These are phyloP conservation scores for Aeminium ludgeri DNA, from an alignment of 495 filamentous ascomycete species.

Conservation along the genomic window DNA sequence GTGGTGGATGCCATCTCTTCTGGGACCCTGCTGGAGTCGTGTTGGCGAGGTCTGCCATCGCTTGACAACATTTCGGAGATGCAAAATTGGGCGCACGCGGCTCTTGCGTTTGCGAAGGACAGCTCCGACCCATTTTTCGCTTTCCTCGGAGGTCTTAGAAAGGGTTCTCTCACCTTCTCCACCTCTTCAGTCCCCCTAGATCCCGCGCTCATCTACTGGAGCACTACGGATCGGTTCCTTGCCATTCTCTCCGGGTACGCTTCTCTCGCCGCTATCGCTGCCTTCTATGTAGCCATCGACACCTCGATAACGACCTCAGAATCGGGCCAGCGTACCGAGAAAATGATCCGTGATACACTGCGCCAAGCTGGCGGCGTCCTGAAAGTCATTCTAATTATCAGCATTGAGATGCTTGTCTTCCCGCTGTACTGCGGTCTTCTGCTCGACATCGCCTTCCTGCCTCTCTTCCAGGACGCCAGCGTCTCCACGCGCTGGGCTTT, in stretches of 20 bases:
- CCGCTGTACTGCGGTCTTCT: conserved; percentile 88
- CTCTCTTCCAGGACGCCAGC: conserved; percentile 67
- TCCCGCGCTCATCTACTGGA: conserved; percentile 57
- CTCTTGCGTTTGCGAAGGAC: background rate
- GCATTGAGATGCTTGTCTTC: conserved; percentile 97
- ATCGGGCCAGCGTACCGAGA: conserved; percentile 56
- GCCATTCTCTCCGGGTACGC: conserved; percentile 70
- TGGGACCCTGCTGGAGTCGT: background rate
- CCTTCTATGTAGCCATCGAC: conserved; percentile 58
- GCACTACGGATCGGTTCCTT: conserved; percentile 54
- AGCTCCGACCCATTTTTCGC: conserved; percentile 2
- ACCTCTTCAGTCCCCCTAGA: conserved; percentile 27
- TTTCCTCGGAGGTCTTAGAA: conserved; percentile 1
- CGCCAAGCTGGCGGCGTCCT: conserved; percentile 89
- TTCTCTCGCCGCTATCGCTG: conserved; percentile 53
- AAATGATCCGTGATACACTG: conserved; percentile 61
- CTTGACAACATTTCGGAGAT: background rate
- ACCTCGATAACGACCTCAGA: conserved; percentile 46
- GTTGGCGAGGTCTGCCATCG: background rate
- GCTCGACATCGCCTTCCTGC: conserved; percentile 74
- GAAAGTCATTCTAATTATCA: conserved; percentile 97
- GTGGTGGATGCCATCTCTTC: conserved; percentile 8
- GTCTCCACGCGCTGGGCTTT: conserved; percentile 60
- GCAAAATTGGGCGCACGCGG: background rate
- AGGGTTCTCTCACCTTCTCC: conserved; percentile 4